Conservation (phyloP, 1,284 basidiomycete species). For the Bjerkandera adusta region DNA sequence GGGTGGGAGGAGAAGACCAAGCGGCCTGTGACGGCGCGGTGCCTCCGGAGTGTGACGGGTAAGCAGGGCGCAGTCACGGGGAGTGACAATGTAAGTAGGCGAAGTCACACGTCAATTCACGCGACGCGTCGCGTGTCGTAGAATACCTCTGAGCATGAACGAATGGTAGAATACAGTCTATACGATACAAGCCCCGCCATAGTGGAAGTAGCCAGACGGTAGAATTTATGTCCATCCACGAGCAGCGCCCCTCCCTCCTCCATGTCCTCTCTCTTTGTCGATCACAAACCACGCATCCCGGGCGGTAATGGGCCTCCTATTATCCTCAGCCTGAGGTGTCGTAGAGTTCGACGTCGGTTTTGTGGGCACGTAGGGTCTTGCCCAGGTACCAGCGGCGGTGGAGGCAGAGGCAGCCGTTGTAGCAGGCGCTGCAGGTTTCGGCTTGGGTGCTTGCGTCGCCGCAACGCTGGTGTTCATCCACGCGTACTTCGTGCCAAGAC, state of each 20-base stretch:
- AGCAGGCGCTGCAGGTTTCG: slow-evolving; percentile 34
- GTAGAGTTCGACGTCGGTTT: slow-evolving; percentile 37
- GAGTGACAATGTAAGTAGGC: neutral
- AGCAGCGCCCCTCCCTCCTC: slow-evolving; percentile 71
- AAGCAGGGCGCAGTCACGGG: neutral
- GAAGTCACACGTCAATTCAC: slow-evolving; percentile 5
- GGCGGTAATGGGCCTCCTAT: slow-evolving; percentile 58
- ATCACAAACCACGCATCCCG: slow-evolving; percentile 79
- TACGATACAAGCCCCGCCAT: no score
- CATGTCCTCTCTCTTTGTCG: slow-evolving; percentile 75
- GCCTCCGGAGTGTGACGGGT: slow-evolving; percentile 2
- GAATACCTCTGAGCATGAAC: no score
- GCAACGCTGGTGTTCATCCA: slow-evolving; percentile 75
- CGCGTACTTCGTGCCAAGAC: slow-evolving; percentile 70
- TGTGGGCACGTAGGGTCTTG: slow-evolving; percentile 61
- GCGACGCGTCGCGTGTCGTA: no score
- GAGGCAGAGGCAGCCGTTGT: slow-evolving; percentile 33
- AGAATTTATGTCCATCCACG: slow-evolving; percentile 66
- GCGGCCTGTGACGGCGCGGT: neutral
- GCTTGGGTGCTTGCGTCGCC: slow-evolving; percentile 43
- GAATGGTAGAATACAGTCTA: no score
- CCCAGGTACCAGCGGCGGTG: slow-evolving; percentile 45
- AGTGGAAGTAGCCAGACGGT: no score
- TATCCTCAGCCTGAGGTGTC: slow-evolving; percentile 50
- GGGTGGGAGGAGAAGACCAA: neutral